phyloP scores from a whole-genome alignment of 2,329 filamentous ascomycete species.

The Didymella pomorum region DNA sequence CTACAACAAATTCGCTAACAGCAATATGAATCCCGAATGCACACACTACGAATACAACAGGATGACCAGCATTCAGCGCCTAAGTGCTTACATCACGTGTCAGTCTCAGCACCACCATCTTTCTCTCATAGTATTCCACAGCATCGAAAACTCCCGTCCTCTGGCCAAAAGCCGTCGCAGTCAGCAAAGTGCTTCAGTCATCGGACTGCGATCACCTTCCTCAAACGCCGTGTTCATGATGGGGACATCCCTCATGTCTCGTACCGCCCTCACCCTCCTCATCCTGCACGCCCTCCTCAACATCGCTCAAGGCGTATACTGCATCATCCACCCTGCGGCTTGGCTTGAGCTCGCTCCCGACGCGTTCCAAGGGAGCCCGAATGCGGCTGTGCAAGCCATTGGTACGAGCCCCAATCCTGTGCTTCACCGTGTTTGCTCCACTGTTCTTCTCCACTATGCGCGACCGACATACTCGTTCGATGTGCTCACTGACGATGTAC shows the following conservation, averaged over 20 bases:
- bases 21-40: too few species aligned
- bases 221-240: not conserved
- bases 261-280: conserved; percentile 19
- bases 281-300: conserved; percentile 23
- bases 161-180: too few species aligned
- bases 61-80: not conserved
- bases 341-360: not conserved
- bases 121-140: too few species aligned
- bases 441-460: too few species aligned
- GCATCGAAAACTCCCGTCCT: not conserved
- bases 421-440: too few species aligned
- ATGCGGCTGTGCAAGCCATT: not conserved
- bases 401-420: not conserved
- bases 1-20: too few species aligned
- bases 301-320: conserved; percentile 23
- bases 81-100: conserved; percentile 1
- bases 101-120: not conserved
- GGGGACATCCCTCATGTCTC: conserved; percentile 1
- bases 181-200: too few species aligned
- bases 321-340: conserved; percentile 3
- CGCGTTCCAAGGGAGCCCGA: not conserved
- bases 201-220: too few species aligned
- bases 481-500: not conserved
- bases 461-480: not conserved
- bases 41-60: too few species aligned